Evolutionary conservation across 2,329 filamentous ascomycete genomes (phyloP).

Genomic region (Clonostachys rhizophaga): DNA sequence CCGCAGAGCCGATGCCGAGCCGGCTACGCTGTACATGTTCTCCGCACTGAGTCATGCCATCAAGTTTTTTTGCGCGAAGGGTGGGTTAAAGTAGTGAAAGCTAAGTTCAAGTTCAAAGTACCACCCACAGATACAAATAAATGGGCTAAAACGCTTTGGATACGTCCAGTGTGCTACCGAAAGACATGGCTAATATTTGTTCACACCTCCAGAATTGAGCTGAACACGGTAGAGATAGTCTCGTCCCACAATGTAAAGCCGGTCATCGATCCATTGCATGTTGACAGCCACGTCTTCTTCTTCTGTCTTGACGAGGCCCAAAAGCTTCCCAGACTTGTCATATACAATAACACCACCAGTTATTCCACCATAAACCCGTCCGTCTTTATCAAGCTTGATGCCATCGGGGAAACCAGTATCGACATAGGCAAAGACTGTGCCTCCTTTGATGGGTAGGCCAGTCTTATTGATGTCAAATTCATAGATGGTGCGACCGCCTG

Average conservation of each 20-base stretch:
- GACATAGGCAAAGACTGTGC: constrained; percentile 6
- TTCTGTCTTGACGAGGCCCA: constrained; percentile 7
- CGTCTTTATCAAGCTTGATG: constrained; percentile 6
- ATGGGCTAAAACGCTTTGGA: no score
- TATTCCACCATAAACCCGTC: constrained; percentile 6
- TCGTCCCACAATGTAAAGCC: constrained; percentile 6
- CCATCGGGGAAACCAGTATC: constrained; percentile 10
- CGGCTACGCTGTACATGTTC: no score
- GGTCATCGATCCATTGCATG: constrained; percentile 7
- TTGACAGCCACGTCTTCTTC: constrained; percentile 8
- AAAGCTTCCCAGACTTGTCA: constrained; percentile 1
- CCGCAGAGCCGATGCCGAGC: no score
- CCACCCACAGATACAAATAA: no score
- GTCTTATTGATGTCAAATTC: constrained; percentile 1
- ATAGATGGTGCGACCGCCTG: constrained; percentile 9
- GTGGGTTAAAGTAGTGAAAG: no score
- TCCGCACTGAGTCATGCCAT: no score
- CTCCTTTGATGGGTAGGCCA: not conserved
- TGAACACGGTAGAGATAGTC: constrained; percentile 5
- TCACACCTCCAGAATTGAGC: not conserved
- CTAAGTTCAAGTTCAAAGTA: no score
- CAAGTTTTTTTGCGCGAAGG: no score
- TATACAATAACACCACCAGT: constrained; percentile 4
- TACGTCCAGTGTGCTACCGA: no score
- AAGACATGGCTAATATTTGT: no score